Evolutionary conservation across 2,329 filamentous ascomycete genomes (phyloP), one percentile per base, ranked within the genome.

Genomic region (Fusarium gaditjirri): DNA sequence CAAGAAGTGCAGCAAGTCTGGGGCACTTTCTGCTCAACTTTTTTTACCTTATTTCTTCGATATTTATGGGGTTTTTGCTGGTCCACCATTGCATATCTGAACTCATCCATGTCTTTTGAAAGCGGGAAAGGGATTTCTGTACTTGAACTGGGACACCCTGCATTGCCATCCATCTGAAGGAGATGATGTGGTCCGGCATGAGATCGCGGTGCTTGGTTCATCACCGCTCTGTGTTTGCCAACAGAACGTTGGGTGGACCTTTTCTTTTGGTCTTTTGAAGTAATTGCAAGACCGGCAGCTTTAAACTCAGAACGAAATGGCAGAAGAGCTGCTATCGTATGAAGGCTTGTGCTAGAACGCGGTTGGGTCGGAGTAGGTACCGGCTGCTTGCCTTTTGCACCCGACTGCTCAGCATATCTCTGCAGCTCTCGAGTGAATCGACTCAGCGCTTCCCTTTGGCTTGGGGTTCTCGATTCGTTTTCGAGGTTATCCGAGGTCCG

Each of bases 261-360:
- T 65, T 81, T 77, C 83, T 84, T 71, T 84, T 88, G 65, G 70
- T 81, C 68, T 49, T 78, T 79, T 39, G 88, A 89, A 16, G 88
- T 90, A 3, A 90, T 85, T 4, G 88, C 87, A 54, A 90, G 81
- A 3, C 88, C 87, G 59, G 86, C 87, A 62, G 83, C 83, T 61
- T 80, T 81, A 68, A 90, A 89, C 66, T 90, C 84, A 8, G 84
- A 80, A 50, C 83, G 84, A 73, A 86, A 90, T 5, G 88, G 88
- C 31, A 88, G 75, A 6, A 90, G 79, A 35, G 85, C 86, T 31
- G 84, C 82, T 23, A 90, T 81, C 4, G 88, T 90, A 65, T 84
- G 83, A 49, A 85, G 79, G 44, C 84, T 88, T 53, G 77, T 72
- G n/a, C 78, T 81, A 6, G 85, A 85, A 17, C 81, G 80, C 3